These are phyloP conservation scores for Aspergillus panamensis DNA, from an alignment of 495 filamentous ascomycete species.

Conservation along the genomic window DNA sequence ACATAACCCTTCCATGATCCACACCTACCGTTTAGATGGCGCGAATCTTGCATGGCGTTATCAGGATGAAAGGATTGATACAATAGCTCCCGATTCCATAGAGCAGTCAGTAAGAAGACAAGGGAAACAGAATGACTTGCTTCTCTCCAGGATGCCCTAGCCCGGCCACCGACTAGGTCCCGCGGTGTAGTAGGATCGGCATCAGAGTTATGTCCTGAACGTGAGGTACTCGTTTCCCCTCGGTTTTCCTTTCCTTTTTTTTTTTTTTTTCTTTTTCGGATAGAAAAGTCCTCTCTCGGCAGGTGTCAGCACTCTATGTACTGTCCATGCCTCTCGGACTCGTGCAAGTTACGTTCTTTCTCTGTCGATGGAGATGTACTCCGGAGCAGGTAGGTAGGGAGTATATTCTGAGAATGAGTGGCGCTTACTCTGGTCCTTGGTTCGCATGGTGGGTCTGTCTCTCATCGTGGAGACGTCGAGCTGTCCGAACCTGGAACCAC, in stretches of 20 bases:
- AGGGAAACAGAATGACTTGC: not conserved
- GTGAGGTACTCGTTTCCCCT: not conserved
- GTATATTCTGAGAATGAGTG: too few relatives aligned
- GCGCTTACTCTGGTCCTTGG: constrained; percentile 12
- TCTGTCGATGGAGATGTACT: not conserved
- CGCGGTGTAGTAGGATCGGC: not conserved
- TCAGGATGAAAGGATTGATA: not conserved
- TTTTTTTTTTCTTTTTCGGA: too few relatives aligned
- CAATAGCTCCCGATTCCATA: too few relatives aligned
- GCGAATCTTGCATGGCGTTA: constrained; percentile 22
- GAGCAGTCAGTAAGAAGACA: not conserved
- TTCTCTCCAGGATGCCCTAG: not conserved
- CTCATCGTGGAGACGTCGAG: constrained; percentile 21
- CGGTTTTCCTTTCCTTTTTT: not conserved
- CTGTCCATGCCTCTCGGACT: not conserved
- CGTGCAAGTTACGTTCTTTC: constrained; percentile 1
- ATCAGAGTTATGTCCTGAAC: not conserved
- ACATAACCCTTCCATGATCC: constrained; percentile 21
- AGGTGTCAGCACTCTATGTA: constrained; percentile 15
- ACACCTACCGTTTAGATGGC: constrained; percentile 22
- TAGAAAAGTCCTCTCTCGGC: too few relatives aligned
- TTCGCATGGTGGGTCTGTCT: constrained; percentile 18
- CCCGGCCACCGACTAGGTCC: not conserved
- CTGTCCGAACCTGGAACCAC: constrained; percentile 27
- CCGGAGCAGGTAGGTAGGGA: too few relatives aligned